phyloP scores from a whole-genome alignment of 441 rosid species.

The Daphne laureola region DNA sequence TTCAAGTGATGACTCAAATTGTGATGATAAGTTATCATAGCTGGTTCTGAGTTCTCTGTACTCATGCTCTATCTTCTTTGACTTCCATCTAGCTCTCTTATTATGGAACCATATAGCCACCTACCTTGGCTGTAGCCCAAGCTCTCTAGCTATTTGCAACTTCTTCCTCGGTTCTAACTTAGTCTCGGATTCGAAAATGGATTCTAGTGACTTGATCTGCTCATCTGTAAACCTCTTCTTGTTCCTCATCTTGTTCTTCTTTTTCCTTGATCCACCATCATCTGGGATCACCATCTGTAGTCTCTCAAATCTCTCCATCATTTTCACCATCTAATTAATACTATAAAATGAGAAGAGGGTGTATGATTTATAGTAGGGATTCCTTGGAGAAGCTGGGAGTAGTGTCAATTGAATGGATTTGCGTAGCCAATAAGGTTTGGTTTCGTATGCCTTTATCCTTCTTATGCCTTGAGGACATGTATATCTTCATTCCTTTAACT shows the following conservation, averaged over 20 bases:
- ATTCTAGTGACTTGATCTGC: conserved; percentile 55
- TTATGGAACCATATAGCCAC: conserved; percentile 86
- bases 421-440: conserved; percentile 12
- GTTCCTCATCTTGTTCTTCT: conserved; percentile 31
- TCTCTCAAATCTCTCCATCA: conserved; percentile 13
- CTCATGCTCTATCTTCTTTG: conserved; percentile 60
- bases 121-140: conserved; percentile 70
- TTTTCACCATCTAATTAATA: conserved; percentile 7
- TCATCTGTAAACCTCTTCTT: conserved; percentile 59
- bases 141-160: conserved; percentile 50
- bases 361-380: conserved; percentile 11
- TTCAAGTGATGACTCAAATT: conserved; percentile 41
- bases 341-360: neutral
- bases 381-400: conserved; percentile 11
- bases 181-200: conserved; percentile 58
- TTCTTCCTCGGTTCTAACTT: conserved; percentile 69
- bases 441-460: conserved; percentile 20
- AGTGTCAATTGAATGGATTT: conserved; percentile 3
- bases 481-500: conserved; percentile 12
- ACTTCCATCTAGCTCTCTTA: conserved; percentile 77
- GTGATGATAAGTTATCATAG: conserved; percentile 40
- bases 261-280: conserved; percentile 21
- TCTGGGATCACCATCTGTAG: conserved; percentile 1
- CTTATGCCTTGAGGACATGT: conserved; percentile 19
- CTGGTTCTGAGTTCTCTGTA: conserved; percentile 38